Conservation (phyloP, 1,284 basidiomycete species). For the Microbotryum saponariae region DNA sequence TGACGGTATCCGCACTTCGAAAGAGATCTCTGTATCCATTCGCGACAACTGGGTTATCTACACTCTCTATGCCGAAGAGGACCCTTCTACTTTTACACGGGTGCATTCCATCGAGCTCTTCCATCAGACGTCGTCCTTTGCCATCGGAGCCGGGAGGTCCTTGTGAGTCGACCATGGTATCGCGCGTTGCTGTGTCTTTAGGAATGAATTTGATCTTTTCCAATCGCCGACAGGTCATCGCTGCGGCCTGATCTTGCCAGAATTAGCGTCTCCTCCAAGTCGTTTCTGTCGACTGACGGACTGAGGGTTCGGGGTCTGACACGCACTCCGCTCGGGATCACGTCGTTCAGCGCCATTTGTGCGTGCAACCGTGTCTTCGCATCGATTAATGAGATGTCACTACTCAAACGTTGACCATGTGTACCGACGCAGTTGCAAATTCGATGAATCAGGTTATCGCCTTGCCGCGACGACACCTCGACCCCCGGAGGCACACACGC, state of each 20-base stretch:
- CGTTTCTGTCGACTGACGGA: constrained; percentile 62
- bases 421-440: constrained; percentile 57
- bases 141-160: no score
- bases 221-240: no score
- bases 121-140: no score
- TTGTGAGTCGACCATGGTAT: no score
- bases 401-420: neutral
- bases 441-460: constrained; percentile 64
- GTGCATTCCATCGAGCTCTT: constrained; percentile 68
- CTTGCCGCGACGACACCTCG: constrained; percentile 65
- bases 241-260: constrained; percentile 43
- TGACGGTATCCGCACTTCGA: no score
- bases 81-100: constrained; percentile 18
- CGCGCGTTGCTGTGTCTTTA: no score
- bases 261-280: constrained; percentile 54
- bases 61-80: constrained; percentile 47
- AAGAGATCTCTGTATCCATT: neutral
- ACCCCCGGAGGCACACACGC: constrained; percentile 68
- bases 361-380: constrained; percentile 33
- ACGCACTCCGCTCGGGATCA: constrained; percentile 77
- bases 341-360: constrained; percentile 78
- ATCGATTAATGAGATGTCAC: neutral
- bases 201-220: no score
- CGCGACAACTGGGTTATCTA: constrained; percentile 89
- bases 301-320: constrained; percentile 66